phyloP scores from a whole-genome alignment of 805 yeast genomes.

The Candida oleophila region DNA sequence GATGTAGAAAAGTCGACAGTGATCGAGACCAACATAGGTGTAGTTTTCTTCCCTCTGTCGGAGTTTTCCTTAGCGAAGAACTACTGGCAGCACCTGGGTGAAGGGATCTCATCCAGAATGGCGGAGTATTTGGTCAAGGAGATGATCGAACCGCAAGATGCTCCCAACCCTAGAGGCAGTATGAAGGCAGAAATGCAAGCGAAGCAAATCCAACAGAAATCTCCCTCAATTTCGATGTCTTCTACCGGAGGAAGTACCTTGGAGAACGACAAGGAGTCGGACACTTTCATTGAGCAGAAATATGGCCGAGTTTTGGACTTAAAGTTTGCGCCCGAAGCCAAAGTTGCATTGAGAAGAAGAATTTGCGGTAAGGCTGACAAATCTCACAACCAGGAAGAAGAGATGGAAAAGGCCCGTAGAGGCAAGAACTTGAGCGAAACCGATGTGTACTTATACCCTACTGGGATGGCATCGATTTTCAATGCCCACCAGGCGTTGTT shows the following conservation, averaged over 20 bases:
- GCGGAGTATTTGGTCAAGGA: constrained; percentile 81
- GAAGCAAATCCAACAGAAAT: constrained; percentile 27
- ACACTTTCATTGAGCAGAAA: constrained; percentile 78
- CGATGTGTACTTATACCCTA: constrained; percentile 81
- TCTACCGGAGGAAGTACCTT: constrained; percentile 12
- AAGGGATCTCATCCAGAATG: constrained; percentile 87
- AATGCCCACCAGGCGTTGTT: constrained; percentile 66
- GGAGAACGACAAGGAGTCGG: constrained; percentile 51
- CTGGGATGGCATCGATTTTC: constrained; percentile 93
- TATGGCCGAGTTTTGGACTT: constrained; percentile 87
- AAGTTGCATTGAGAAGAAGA: constrained; percentile 67
- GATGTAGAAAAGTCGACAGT: constrained; percentile 59
- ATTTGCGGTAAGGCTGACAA: constrained; percentile 66
- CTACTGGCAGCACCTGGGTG: constrained; percentile 98
- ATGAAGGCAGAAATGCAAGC: constrained; percentile 37
- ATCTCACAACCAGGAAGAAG: constrained; percentile 23
- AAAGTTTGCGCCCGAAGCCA: constrained; percentile 73
- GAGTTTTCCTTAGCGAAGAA: constrained; percentile 67
- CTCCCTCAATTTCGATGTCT: constrained; percentile 26
- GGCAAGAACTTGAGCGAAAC: constrained; percentile 42
- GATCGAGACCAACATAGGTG: constrained; percentile 69
- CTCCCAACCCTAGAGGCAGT: not conserved
- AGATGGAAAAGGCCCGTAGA: constrained; percentile 25
- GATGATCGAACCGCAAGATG: constrained; percentile 28
- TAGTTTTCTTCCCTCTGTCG: constrained; percentile 69